Base-by-base conservation (phyloP, 805 yeast species). In the Ogataea naganishii region DNA sequence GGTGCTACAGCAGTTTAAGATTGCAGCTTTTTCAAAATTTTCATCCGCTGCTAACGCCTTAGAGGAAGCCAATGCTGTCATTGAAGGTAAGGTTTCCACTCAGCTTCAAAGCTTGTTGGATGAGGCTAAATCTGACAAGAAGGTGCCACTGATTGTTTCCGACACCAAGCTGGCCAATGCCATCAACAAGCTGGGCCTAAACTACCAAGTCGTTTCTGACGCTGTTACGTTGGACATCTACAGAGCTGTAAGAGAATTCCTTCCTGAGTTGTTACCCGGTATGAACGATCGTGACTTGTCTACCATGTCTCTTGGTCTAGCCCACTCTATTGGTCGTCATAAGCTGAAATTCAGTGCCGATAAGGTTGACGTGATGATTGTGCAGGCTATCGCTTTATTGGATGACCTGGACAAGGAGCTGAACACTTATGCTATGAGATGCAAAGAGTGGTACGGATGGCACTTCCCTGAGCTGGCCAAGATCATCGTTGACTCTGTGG, bases 371-470 rank as follows among this genome's bases (percentile, higher is more conserved):
- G 89, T 94, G 41, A 92, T 92, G 98, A 89, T 92, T 57, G 94
- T 92, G 41, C 98, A 92, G 68, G 98, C 98, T 35, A 92, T 92
- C 62, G 96, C 97, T 14, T 69, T 92, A 44, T 72, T 92, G 52
- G 98, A 92, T 51, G 96, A 92, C 53, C 72, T 92, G 49, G 98
- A 92, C 67, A 92, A 92, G 66, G 98, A 92, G 62, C 73, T 92
- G 49, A 92, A 92, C 67, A 92, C 96, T 31, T 92, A 89, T 51
- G 95, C 97, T 44, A 92, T 92, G 98, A 79, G 98, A 68, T 76
- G 89, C 64, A 92, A 89, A 67, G 98, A 92, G 66, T 92, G 98
- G 98, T 92, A 92, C 65, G 98, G 98, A 43, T 92, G 98, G 98
- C 98, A 92, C 63, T 92, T 92, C 79, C 98, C 98, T 23, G 98